phyloP scores from a whole-genome alignment of 768 basidiomycete species.

The Austroboletus eburneus region DNA sequence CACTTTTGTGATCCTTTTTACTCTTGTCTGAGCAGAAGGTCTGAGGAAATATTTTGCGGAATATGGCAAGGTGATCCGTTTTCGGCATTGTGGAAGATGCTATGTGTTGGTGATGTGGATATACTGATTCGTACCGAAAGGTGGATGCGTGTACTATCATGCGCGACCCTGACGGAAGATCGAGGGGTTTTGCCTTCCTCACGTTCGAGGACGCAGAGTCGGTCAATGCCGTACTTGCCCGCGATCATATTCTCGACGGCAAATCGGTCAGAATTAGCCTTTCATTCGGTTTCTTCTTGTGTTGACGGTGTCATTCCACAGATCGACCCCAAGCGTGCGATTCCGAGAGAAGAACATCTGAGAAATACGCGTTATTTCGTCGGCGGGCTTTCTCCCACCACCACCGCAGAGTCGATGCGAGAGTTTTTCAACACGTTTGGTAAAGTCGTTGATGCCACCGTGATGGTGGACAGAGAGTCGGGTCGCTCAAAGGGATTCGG shows the following conservation, averaged over 20 bases:
- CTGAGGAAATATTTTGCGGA: conserved; percentile 70
- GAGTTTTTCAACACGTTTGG: conserved; percentile 70
- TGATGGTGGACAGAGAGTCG: conserved; percentile 80
- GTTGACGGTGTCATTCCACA: conserved; percentile 24
- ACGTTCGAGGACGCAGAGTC: conserved; percentile 69
- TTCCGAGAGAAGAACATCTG: conserved; percentile 76
- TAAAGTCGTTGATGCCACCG: conserved; percentile 78
- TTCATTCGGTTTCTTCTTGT: not conserved
- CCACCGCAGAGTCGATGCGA: conserved; percentile 68
- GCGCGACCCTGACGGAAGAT: conserved; percentile 72
- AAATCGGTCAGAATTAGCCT: conserved; percentile 72
- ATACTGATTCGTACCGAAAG: conserved; percentile 30
- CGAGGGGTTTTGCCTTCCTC: conserved; percentile 81
- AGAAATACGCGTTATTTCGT: conserved; percentile 79
- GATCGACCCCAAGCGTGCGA: conserved; percentile 89
- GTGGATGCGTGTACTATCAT: conserved; percentile 84
- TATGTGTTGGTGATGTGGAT: not conserved
- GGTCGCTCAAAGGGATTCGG: conserved; percentile 79
- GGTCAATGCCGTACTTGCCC: conserved; percentile 60
- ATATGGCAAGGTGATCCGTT: conserved; percentile 61
- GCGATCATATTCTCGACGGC: conserved; percentile 71
- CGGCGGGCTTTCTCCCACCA: conserved; percentile 64
- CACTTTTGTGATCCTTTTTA: conserved; percentile 16
- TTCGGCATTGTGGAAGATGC: conserved; percentile 2
- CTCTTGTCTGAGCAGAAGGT: conserved; percentile 46